Evolutionary conservation across 202 grass and related monocot species (phyloP).

Genomic region (Tripidium arundinaceum): DNA sequence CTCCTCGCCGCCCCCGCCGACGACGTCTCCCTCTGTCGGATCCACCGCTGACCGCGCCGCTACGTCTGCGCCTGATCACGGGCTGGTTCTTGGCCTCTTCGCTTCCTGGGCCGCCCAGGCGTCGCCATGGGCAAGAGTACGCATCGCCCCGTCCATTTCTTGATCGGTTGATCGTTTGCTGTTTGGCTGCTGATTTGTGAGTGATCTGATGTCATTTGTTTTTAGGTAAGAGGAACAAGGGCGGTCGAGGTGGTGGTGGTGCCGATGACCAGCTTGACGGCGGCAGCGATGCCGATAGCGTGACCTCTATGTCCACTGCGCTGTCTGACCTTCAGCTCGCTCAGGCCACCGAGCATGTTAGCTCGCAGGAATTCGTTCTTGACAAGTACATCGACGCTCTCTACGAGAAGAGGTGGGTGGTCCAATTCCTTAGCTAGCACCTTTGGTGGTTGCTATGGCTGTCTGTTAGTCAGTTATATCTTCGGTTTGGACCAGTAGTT

Average conservation of each 20-base stretch:
- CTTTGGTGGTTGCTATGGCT: not conserved
- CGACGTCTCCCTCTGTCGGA: conserved; percentile 3
- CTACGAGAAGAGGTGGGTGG: conserved; percentile 59
- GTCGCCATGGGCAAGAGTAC: conserved; percentile 7
- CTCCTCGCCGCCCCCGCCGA: not conserved
- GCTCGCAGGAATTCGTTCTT: conserved; percentile 45
- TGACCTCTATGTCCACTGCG: conserved; percentile 45
- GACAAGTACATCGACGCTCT: conserved; percentile 56
- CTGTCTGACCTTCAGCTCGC: conserved; percentile 44
- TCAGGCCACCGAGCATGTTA: conserved; percentile 41
- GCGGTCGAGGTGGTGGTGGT: conserved; percentile 24
- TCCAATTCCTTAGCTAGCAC: not conserved
- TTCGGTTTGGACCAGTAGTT: not conserved
- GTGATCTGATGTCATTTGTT: not conserved
- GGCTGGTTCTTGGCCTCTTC: not conserved
- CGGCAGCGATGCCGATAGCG: conserved; percentile 54
- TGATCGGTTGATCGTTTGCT: not conserved
- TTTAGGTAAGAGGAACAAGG: conserved; percentile 7
- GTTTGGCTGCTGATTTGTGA: not conserved
- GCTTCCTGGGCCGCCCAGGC: not conserved
- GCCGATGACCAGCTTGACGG: conserved; percentile 49
- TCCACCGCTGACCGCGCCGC: not conserved
- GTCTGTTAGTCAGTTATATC: not conserved
- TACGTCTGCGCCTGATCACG: not conserved
- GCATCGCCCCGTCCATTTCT: not conserved